Conservation (phyloP, 2,329 filamentous ascomycete species). For the Monascus ruber region DNA sequence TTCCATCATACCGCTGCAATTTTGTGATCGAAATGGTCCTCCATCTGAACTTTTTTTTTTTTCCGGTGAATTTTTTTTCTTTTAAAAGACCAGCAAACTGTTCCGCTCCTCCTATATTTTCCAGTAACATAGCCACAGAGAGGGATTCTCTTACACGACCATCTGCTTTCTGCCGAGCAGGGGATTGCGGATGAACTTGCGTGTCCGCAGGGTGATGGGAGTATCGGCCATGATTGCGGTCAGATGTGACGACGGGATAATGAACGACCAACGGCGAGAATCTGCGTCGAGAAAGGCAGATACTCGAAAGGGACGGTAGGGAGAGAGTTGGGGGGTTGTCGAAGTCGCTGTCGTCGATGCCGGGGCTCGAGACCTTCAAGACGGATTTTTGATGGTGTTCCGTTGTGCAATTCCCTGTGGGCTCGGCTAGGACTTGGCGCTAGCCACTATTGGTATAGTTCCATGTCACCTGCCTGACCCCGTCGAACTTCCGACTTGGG, state of each 20-base stretch:
- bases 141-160: slow-evolving; percentile 72
- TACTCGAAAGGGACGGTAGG: slow-evolving; percentile 3
- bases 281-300: slow-evolving; percentile 19
- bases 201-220: slow-evolving; percentile 79
- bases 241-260: slow-evolving; percentile 18
- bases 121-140: slow-evolving; percentile 6
- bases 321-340: slow-evolving; percentile 15
- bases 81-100: no score
- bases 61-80: neutral
- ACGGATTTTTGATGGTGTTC: slow-evolving; percentile 26
- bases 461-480: slow-evolving; percentile 5
- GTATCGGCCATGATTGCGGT: slow-evolving; percentile 72
- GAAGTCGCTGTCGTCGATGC: slow-evolving; percentile 21
- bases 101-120: neutral
- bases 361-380: slow-evolving; percentile 17
- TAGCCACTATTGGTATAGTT: slow-evolving; percentile 14
- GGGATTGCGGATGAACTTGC: slow-evolving; percentile 99
- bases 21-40: neutral
- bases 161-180: slow-evolving; percentile 98
- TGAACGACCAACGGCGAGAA: slow-evolving; percentile 12
- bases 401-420: slow-evolving; percentile 20
- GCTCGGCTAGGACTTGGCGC: slow-evolving; percentile 30
- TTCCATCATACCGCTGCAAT: neutral
- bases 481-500: no score
- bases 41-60: neutral